These are phyloP conservation scores for Calonectria montana DNA, from an alignment of 2,329 filamentous ascomycete species.

Conservation along the genomic window DNA sequence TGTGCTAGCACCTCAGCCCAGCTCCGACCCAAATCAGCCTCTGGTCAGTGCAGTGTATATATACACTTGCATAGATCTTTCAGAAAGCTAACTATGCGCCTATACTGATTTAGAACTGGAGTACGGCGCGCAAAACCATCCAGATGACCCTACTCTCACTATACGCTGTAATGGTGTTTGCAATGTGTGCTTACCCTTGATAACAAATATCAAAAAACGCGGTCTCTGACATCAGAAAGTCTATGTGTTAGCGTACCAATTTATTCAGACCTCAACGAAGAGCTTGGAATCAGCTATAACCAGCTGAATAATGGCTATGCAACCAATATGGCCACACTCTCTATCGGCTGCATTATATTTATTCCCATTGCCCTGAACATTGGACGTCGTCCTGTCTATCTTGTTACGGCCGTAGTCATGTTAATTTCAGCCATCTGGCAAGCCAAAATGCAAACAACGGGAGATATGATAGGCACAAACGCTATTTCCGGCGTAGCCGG, in stretches of 20 bases:
- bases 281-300: conserved; percentile 34
- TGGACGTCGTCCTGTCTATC: conserved; percentile 45
- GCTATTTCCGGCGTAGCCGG: conserved; percentile 48
- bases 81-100: neutral
- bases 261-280: conserved; percentile 31
- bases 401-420: conserved; percentile 37
- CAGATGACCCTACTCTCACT: conserved; percentile 28
- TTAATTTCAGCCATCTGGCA: conserved; percentile 39
- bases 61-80: neutral
- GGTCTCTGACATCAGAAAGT: neutral
- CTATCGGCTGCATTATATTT: conserved; percentile 47
- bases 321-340: conserved; percentile 42
- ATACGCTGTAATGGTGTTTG: conserved; percentile 34
- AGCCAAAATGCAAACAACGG: conserved; percentile 32
- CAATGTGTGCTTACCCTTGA: conserved; percentile 20
- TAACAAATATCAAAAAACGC: neutral
- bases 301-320: conserved; percentile 42
- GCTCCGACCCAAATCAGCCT: conserved; percentile 33
- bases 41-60: conserved; percentile 7
- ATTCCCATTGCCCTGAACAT: conserved; percentile 47
- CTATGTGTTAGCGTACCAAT: conserved; percentile 34
- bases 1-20: conserved; percentile 31
- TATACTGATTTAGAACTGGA: conserved; percentile 26
- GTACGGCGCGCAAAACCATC: conserved; percentile 21
- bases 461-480: conserved; percentile 39